Percentiles rank a stretch among this genome's conserved stretches.
phyloP scores from a whole-genome alignment of 2,329 filamentous ascomycete species.

The Scortechinia acanthostroma region DNA sequence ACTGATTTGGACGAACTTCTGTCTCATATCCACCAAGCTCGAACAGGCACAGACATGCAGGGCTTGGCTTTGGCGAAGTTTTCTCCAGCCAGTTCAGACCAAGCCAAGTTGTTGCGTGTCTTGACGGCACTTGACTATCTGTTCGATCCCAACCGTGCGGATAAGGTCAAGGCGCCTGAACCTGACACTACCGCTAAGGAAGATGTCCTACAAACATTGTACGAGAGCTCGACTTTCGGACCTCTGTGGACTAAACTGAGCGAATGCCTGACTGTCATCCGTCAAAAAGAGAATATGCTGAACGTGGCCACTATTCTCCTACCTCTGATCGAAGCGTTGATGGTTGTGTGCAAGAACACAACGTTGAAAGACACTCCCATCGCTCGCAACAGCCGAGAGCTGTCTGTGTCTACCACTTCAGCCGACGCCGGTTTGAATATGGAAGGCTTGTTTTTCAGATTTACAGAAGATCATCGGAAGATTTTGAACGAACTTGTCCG shows the following conservation, averaged over 20 bases:
- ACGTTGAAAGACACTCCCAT: slow-evolving; percentile 62
- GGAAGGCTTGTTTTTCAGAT: slow-evolving; percentile 88
- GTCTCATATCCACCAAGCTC: slow-evolving; percentile 77
- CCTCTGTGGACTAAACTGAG: slow-evolving; percentile 89
- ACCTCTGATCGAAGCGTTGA: slow-evolving; percentile 88
- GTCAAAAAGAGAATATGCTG: slow-evolving; percentile 87
- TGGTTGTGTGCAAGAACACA: slow-evolving; percentile 99
- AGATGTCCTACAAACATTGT: slow-evolving; percentile 78
- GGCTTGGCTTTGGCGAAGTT: slow-evolving; percentile 90
- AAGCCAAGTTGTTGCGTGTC: slow-evolving; percentile 88
- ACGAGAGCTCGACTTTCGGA: slow-evolving; percentile 84
- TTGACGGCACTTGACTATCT: slow-evolving; percentile 91
- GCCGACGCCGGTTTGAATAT: slow-evolving; percentile 70
- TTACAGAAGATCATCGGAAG: slow-evolving; percentile 94
- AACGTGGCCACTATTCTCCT: slow-evolving; percentile 94
- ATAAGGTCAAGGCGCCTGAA: slow-evolving; percentile 24
- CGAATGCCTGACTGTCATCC: slow-evolving; percentile 78
- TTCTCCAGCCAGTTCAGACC: slow-evolving; percentile 89
- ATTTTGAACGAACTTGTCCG: slow-evolving; percentile 96
- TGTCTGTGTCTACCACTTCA: background rate
- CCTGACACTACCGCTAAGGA: slow-evolving; percentile 18
- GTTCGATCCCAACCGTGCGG: slow-evolving; percentile 71
- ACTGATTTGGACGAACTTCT: slow-evolving; percentile 77
- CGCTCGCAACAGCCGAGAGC: slow-evolving; percentile 15
- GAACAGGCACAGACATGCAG: slow-evolving; percentile 88